Evolutionary conservation across 495 filamentous ascomycete genomes (phyloP), one percentile per base, ranked within the genome.

Genomic region (Aspergillus nanangensis): DNA sequence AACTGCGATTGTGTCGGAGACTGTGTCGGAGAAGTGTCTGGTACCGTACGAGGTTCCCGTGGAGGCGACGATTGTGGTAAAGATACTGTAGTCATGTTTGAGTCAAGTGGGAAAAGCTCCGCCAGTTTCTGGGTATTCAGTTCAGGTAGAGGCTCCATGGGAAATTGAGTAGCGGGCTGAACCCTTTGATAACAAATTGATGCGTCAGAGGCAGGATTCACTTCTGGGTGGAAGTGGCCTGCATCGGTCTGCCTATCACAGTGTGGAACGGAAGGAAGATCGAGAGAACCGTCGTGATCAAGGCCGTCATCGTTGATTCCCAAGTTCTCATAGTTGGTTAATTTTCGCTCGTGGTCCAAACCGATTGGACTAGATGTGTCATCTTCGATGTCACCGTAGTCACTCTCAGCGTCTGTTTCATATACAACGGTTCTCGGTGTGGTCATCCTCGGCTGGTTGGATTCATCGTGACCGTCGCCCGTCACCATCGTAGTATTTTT

Each of bases 351-450:
- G 9, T 47, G 43, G 15, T 49, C 47, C 20, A 55, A 53, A 0
- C 51, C 54, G 24, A 39, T 33, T 19, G 47, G 36, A 20, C 22
- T 42, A n/a, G 42, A 40, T 15, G 35, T 23, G 11, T 51, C 48
- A 36, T 61, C 51, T 17, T 66, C 57, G 14, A 42, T 50, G 8
- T 67, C 69, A 13, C 53, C 60, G 33, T 66, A 58, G 10, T 71
- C 66, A 11, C 61, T 56, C 9, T 72, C 70, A 1, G 60, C 71
- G 49, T 74, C 71, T 1, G 71, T 74, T 39, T 72, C 71, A 48
- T 72, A 72, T 8, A 74, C 49, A 10, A 74, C 63, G 1, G 58
- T 69, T 33, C 61, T 60, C 22, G 65, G 53, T 8, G 49, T 53
- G 31, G 56, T 56, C 5, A 18, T 15, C 5, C 36, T 43, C 2